Conservation (phyloP, 1,284 basidiomycete species). For the Moesziomyces antarcticus region DNA sequence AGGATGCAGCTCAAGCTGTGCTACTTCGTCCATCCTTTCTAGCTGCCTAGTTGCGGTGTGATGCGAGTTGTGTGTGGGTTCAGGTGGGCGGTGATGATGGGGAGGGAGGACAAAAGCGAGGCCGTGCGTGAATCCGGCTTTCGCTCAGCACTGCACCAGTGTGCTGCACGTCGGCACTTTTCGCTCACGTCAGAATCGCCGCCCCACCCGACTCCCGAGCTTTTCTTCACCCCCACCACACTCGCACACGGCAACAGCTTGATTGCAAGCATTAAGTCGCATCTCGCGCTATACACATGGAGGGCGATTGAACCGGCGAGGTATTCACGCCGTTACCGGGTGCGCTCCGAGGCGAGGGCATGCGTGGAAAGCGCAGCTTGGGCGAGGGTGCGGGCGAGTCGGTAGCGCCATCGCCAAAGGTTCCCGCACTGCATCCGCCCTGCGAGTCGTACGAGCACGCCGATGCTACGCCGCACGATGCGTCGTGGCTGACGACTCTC, state of each 20-base stretch:
- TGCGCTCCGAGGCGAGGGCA: too few relatives aligned
- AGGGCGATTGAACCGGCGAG: too few relatives aligned
- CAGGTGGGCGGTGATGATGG: too few relatives aligned
- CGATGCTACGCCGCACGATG: not conserved
- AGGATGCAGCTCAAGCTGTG: constrained; percentile 20
- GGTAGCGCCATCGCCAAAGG: constrained; percentile 17
- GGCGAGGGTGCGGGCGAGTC: constrained; percentile 3
- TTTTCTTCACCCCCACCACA: too few relatives aligned
- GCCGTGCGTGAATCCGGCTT: too few relatives aligned
- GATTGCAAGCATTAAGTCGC: too few relatives aligned
- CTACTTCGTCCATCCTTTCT: constrained; percentile 10
- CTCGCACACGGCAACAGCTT: too few relatives aligned
- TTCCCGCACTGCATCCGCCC: constrained; percentile 21
- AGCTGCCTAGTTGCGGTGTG: not conserved
- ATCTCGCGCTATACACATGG: not conserved
- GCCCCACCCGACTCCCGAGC: not conserved
- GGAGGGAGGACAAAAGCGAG: not conserved
- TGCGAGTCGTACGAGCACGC: constrained; percentile 13
- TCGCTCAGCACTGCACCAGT: too few relatives aligned
- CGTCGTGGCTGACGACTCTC: constrained; percentile 14
- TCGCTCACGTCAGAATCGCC: constrained; percentile 12
- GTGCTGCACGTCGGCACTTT: not conserved
- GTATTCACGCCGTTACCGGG: too few relatives aligned
- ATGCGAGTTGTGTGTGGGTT: too few relatives aligned
- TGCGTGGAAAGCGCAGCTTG: not conserved